phyloP scores from a whole-genome alignment of 257 asterid species.

The Cruciata laevipes region DNA sequence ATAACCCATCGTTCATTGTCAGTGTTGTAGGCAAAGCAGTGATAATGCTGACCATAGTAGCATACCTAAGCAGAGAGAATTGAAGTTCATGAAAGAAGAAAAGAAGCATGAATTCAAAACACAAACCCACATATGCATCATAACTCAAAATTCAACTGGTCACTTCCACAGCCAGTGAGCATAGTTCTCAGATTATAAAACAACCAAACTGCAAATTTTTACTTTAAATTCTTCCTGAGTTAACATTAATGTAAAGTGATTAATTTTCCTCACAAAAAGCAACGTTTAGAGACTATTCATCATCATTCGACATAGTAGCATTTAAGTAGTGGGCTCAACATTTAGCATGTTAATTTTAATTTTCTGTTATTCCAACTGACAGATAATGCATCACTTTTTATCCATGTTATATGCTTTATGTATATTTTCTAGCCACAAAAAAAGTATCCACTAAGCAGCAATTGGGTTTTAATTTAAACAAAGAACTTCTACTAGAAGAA shows the following conservation, averaged over 20 bases:
- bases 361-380: background rate
- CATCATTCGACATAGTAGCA: background rate
- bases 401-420: background rate
- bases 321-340: background rate
- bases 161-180: background rate
- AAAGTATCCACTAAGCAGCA: background rate
- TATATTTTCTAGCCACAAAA: background rate
- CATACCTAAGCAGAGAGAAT: conserved; percentile 32
- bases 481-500: background rate
- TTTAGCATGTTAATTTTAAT: background rate
- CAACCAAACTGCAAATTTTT: background rate
- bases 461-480: background rate
- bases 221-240: background rate
- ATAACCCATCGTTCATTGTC: conserved; percentile 78
- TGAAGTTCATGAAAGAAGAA: background rate
- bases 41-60: conserved; percentile 94
- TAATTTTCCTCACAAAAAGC: no score
- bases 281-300: background rate
- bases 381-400: background rate
- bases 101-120: background rate
- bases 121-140: background rate
- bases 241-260: background rate
- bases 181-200: background rate
- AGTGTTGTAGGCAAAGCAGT: conserved; percentile 77
- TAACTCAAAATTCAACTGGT: background rate